phyloP scores from a whole-genome alignment of 306 rosid species.

The Inga laurina region DNA sequence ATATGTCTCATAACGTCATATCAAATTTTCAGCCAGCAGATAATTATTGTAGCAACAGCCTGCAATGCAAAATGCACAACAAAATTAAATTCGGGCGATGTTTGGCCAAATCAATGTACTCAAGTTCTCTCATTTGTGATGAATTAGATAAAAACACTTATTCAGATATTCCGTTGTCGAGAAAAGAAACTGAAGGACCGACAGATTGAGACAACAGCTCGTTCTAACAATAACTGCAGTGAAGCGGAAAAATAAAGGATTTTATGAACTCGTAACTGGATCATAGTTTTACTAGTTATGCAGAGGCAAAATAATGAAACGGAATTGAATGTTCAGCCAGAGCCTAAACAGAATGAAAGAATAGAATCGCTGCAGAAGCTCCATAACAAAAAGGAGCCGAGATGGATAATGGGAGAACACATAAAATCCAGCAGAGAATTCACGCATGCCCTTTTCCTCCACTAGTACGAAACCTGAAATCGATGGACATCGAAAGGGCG shows the following conservation, averaged over 20 bases:
- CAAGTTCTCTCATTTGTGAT: constrained; percentile 7
- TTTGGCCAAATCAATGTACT: constrained; percentile 7
- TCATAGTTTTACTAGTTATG: neutral
- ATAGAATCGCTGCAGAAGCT: constrained; percentile 2
- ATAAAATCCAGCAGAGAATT: constrained; percentile 2
- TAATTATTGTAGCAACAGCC: constrained; percentile 31
- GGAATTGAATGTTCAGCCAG: neutral
- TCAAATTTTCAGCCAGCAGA: constrained; percentile 5
- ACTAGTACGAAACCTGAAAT: constrained; percentile 26
- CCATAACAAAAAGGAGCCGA: constrained; percentile 13
- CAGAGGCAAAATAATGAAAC: neutral
- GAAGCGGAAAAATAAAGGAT: neutral
- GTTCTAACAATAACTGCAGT: neutral
- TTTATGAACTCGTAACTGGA: neutral
- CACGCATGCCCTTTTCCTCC: constrained; percentile 15
- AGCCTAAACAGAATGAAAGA: neutral
- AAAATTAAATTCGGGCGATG: neutral
- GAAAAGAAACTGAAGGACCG: neutral
- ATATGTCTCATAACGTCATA: neutral
- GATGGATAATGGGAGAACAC: constrained; percentile 11
- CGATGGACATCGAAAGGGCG: neutral
- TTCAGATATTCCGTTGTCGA: neutral
- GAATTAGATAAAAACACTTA: neutral
- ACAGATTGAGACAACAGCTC: neutral
- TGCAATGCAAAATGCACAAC: neutral